Evolutionary conservation across 306 rosid genomes (phyloP).

Genomic region (Dalbergia oliveri): DNA sequence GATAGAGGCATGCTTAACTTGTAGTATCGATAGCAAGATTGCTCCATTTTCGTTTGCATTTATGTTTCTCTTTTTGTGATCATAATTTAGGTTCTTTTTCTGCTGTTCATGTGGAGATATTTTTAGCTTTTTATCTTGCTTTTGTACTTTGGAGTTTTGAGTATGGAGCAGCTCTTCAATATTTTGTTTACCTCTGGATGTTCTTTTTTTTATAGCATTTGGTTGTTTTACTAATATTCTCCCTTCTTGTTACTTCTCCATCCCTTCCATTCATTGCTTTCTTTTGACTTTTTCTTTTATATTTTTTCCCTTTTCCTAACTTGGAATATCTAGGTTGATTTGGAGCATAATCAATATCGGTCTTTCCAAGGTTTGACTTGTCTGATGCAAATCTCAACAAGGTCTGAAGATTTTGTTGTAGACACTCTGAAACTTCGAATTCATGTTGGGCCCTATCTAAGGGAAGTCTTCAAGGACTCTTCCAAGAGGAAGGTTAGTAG

Average conservation of each 20-base stretch:
- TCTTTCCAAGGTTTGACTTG: slow-evolving; percentile 98
- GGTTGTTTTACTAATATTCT: slow-evolving; percentile 18
- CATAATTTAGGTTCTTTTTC: background rate
- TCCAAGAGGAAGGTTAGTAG: slow-evolving; percentile 81
- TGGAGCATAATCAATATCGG: slow-evolving; percentile 96
- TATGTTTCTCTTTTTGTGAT: slow-evolving; percentile 37
- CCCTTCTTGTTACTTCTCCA: background rate
- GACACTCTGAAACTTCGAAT: slow-evolving; percentile 91
- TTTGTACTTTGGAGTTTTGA: background rate
- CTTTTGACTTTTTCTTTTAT: slow-evolving; percentile 25
- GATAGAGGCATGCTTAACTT: slow-evolving; percentile 4
- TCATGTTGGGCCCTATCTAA: slow-evolving; percentile 87
- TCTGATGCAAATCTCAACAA: slow-evolving; percentile 95
- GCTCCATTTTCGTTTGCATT: slow-evolving; percentile 10
- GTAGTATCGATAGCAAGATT: background rate
- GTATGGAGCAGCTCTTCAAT: background rate
- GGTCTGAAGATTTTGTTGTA: slow-evolving; percentile 88
- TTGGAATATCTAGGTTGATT: slow-evolving; percentile 73
- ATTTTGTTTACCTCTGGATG: slow-evolving; percentile 4
- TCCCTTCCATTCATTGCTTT: slow-evolving; percentile 22
- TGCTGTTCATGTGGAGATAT: background rate
- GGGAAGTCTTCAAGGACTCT: slow-evolving; percentile 95
- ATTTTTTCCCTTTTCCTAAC: background rate
- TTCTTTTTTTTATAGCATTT: background rate
- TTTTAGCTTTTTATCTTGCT: slow-evolving; percentile 6